These are phyloP conservation scores for Plasmopara viticola DNA, from an alignment of 352 stramenopile species.

Conservation along the genomic window DNA sequence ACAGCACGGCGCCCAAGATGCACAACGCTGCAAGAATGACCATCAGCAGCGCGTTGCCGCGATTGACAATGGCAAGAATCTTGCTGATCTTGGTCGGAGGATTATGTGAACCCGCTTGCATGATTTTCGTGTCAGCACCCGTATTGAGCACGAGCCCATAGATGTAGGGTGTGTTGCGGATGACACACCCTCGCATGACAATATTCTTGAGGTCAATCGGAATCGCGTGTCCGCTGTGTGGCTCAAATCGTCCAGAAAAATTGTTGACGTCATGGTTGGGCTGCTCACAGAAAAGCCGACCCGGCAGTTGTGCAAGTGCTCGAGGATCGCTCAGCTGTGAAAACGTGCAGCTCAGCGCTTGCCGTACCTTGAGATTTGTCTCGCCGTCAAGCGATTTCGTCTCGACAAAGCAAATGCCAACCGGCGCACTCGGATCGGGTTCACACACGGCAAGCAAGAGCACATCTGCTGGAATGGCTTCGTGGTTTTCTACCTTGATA, in stretches of 20 bases:
- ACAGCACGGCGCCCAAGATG: conserved; percentile 60
- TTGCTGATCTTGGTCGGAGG: conserved; percentile 70
- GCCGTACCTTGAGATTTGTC: conserved; percentile 83
- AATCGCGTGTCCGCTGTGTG: conserved; percentile 67
- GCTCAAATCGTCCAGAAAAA: conserved; percentile 75
- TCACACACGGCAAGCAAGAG: conserved; percentile 71
- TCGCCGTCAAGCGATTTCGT: conserved; percentile 85
- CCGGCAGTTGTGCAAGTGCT: conserved; percentile 57
- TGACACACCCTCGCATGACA: conserved; percentile 70
- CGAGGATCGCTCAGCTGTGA: conserved; percentile 70
- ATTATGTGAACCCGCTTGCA: conserved; percentile 71
- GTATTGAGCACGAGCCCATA: conserved; percentile 83
- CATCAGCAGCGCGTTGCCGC: conserved; percentile 72
- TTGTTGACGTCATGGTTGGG: conserved; percentile 87
- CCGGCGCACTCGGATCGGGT: conserved; percentile 44
- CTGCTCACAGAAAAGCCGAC: conserved; percentile 62
- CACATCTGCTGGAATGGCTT: conserved; percentile 76
- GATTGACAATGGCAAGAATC: conserved; percentile 80
- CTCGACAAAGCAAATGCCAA: conserved; percentile 83
- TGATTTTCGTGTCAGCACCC: conserved; percentile 82
- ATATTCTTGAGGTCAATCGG: conserved; percentile 85
- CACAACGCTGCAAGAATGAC: conserved; percentile 62
- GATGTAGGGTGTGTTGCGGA: conserved; percentile 73
- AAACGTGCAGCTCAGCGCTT: conserved; percentile 77
- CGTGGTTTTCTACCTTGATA: conserved; percentile 85